Base-by-base conservation (phyloP, 768 basidiomycete species). In the Lanmaoa rubissima region DNA sequence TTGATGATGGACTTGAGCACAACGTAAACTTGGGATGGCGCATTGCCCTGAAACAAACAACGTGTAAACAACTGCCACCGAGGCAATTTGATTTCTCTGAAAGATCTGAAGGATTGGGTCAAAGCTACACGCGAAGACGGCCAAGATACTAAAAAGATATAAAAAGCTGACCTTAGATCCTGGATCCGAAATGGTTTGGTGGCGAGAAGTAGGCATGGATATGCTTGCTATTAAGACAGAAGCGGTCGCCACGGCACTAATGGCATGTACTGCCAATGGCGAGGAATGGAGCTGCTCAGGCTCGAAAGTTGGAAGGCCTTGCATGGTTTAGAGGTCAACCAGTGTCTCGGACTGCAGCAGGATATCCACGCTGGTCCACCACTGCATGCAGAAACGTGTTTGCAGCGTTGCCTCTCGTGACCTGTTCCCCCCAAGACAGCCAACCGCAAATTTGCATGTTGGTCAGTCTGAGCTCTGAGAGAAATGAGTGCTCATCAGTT, bases 171-270 rank as follows among this genome's bases (percentile, higher is more conserved):
- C n/a, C n/a, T n/a, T n/a, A 32, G 32, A 32, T 32, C 3, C 32
- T 10, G 11, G 6, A 8, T 10, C 70, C 68, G 70, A 72, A 61
- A 73, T 46, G 46, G 60, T 61, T 57, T 67, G 60, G 51, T 58
- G 61, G 57, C 64, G 68, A 53, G 61, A 65, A 19, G 62, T 26
- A 40, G 68, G 70, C 53, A 66, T 59, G 36, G 68, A 72, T 53
- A 66, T 53, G 24, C 66, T 66, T 46, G 68, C 67, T 56, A 69
- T 57, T 51, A 71, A 59, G 51, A 69, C 69, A 36, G 67, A 71
- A 51, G 68, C 70, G 10, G 69, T 70, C 39, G 69, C 69, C 51
- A 59, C 69, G 50, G 65, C 69, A 62, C 65, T 71, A 39, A 71
- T 52, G 41, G 64, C 67, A 49, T 71, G 70, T 56, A 69, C 61